Evolutionary conservation across 73 alveolate genomes (phyloP), one percentile per base, ranked within the genome.

Genomic region (Effrenium voratum): DNA sequence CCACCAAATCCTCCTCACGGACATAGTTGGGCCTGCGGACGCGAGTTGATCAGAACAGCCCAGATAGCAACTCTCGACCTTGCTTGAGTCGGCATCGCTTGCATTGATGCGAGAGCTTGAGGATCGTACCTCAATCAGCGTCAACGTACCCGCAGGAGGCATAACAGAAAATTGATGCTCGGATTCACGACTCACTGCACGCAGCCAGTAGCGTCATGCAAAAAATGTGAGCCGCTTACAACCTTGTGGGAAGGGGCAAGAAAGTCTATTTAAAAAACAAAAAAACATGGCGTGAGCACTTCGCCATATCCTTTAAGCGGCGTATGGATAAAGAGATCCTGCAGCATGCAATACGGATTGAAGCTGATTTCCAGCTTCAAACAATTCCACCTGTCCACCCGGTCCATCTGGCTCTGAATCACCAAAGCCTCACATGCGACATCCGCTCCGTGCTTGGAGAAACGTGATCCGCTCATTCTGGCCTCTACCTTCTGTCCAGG

Each of bases 401-500:
- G 96, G 47, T 66, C 96, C 24, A 73, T 75, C 16, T 85, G 96
- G 43, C 86, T 63, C 63, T 90, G 87, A 43, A 90, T 50, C 57
- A 90, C 96, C 5, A 90, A 86, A 0, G 96, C 96, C 96, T 90
- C 44, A 26, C 8, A 38, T 36, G 30, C 12, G 46, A 70, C 81
- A 32, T 55, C 22, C 68, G 68, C 68, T 2, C 34, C 1, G 24
- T 32, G 36, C 52, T 16, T 26, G 34, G 59, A 0, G 0, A 5
- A 38, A 2, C 40, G 2, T 44, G 87, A 24, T 3, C 26, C 60
- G 13, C 2, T 36, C 87, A 76, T 40, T 36, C 8, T 38, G 15
- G 43, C 96, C 96, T 90, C 86, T 0, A 90, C 87, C 13, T 86
- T 85, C 86, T 90, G 96, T 38, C 96, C 96, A 10, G 96, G 96